Evolutionary conservation across 1,284 basidiomycete genomes (phyloP).

Genomic region (Xerocomus minutiporus): DNA sequence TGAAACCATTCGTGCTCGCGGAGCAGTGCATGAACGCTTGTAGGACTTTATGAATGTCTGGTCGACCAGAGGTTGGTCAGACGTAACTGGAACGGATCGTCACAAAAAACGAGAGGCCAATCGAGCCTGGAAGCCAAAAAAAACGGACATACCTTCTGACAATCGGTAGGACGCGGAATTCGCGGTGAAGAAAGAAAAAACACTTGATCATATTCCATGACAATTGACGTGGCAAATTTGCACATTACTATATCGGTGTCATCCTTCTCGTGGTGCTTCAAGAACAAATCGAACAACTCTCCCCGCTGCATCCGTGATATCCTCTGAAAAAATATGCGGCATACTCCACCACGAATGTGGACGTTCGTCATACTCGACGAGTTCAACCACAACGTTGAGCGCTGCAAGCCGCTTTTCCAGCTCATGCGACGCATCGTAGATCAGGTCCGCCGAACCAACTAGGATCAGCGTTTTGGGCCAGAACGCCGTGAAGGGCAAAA

Average conservation of each 20-base stretch:
- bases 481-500: constrained; percentile 12
- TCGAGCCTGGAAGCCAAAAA: too few relatives aligned
- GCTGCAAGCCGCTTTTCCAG: not conserved
- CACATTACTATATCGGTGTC: not conserved
- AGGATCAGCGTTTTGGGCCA: constrained; percentile 27
- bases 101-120: too few relatives aligned
- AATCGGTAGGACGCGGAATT: too few relatives aligned
- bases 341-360: constrained; percentile 8
- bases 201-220: not conserved
- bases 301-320: not conserved
- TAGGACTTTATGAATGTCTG: too few relatives aligned
- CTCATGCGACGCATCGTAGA: not conserved
- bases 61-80: too few relatives aligned
- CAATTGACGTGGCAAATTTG: not conserved
- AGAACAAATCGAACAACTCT: not conserved
- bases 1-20: too few relatives aligned
- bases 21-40: too few relatives aligned
- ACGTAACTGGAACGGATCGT: too few relatives aligned
- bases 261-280: not conserved
- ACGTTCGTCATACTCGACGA: constrained; percentile 7
- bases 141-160: too few relatives aligned
- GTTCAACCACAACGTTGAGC: not conserved
- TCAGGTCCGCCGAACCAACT: constrained; percentile 18
- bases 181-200: too few relatives aligned
- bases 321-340: not conserved